A percentile compares a stretch with the other conserved stretches of the same genome.
phyloP scores from a whole-genome alignment of 345 rosid genomes.

The Excoecaria cochinchinensis region DNA sequence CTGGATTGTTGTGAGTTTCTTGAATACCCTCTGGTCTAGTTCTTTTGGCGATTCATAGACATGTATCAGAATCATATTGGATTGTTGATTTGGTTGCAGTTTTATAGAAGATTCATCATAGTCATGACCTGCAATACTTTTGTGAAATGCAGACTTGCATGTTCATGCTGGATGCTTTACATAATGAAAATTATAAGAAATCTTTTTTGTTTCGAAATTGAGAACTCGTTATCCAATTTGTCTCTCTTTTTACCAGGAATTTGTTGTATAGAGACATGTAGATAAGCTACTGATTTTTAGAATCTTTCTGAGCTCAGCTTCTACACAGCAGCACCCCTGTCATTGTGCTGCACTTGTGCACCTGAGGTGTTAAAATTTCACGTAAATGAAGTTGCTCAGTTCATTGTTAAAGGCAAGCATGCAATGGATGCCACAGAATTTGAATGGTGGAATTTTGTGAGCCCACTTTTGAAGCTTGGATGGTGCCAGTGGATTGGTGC shows the following conservation, averaged over 20 bases:
- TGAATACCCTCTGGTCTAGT: neutral
- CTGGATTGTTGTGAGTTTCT: slow-evolving; percentile 61
- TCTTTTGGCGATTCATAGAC: neutral
- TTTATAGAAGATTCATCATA: neutral
- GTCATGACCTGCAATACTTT: neutral
- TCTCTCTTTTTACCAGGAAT: neutral
- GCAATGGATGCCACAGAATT: slow-evolving; percentile 34
- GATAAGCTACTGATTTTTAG: neutral
- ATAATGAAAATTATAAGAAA: neutral
- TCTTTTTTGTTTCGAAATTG: neutral
- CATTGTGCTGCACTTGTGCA: slow-evolving; percentile 49
- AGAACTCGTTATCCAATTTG: neutral
- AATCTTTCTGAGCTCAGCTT: slow-evolving; percentile 41
- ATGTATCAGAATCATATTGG: neutral
- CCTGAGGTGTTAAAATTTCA: slow-evolving; percentile 46
- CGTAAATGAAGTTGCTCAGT: slow-evolving; percentile 35
- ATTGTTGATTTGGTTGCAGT: neutral
- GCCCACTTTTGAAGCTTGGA: slow-evolving; percentile 52
- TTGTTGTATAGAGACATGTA: neutral
- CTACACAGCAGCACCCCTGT: slow-evolving; percentile 56
- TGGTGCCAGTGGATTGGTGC: slow-evolving; percentile 58
- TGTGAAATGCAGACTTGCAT: neutral
- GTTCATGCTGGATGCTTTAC: neutral
- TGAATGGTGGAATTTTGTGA: slow-evolving; percentile 38
- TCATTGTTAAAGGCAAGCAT: slow-evolving; percentile 43